phyloP scores from a whole-genome alignment of 2,329 filamentous ascomycete species.

The Aspergillus calidoustus region DNA sequence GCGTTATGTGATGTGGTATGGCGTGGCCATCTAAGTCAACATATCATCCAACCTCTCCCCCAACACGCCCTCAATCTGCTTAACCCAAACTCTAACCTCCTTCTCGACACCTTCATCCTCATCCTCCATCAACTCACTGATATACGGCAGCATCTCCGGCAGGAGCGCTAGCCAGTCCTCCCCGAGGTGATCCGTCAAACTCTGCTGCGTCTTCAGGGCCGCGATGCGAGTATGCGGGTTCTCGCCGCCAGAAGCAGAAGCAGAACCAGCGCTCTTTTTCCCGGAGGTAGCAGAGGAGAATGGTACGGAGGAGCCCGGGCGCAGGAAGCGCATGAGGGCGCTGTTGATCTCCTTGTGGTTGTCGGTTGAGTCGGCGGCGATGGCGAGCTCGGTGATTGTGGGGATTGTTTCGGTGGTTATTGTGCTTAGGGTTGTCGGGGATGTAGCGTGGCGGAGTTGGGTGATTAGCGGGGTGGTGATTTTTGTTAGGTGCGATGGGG shows the following conservation, averaged over 20 bases:
- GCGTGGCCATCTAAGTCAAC: constrained; percentile 65
- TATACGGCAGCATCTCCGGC: constrained; percentile 94
- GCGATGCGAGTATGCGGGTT: constrained; percentile 74
- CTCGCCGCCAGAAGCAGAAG: constrained; percentile 49
- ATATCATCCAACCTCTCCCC: constrained; percentile 91
- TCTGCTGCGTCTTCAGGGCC: constrained; percentile 80
- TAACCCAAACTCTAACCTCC: constrained; percentile 88
- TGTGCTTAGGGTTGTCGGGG: constrained; percentile 50
- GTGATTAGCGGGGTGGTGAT: constrained; percentile 71
- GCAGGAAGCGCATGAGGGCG: constrained; percentile 75
- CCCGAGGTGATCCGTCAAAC: constrained; percentile 76
- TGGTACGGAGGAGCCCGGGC: constrained; percentile 52
- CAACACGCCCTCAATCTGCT: constrained; percentile 83
- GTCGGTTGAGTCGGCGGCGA: constrained; percentile 79
- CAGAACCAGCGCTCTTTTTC: constrained; percentile 26
- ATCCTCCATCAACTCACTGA: constrained; percentile 94
- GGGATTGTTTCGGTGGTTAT: constrained; percentile 65
- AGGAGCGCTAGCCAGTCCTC: constrained; percentile 92
- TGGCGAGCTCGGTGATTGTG: constrained; percentile 77
- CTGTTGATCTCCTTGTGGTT: constrained; percentile 90
- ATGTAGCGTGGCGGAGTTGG: constrained; percentile 61
- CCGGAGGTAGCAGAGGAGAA: neutral
- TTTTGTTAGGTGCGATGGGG: constrained; percentile 79
- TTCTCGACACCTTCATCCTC: constrained; percentile 92
- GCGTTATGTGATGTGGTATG: too few relatives aligned